Percentiles rank a stretch among this genome's conserved stretches.
These are phyloP conservation scores for Daldinia childiae DNA, from an alignment of 495 filamentous ascomycete genomes.

Conservation along the genomic window DNA sequence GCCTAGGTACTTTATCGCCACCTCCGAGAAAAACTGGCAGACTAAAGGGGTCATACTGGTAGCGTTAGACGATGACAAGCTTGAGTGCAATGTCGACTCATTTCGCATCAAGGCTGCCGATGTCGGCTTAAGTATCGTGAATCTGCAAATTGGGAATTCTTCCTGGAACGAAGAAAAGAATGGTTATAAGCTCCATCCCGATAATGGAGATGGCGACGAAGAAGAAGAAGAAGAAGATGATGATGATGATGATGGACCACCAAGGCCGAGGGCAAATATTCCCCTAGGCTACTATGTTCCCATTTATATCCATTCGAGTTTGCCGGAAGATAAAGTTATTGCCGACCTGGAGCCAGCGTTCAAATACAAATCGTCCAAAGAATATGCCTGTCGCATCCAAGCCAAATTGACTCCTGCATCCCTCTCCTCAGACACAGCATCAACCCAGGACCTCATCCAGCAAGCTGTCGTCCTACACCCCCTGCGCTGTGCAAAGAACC, in stretches of 20 bases:
- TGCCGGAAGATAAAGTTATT: not conserved
- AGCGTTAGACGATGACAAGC: not conserved
- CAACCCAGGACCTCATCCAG: not conserved
- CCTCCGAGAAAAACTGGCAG: not conserved
- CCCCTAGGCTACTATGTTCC: not conserved
- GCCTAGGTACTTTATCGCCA: not conserved
- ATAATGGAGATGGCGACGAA: not conserved
- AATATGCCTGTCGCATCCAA: not conserved
- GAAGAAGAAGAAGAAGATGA: not conserved
- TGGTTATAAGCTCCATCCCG: not conserved
- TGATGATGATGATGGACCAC: not conserved
- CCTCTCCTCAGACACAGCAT: not conserved
- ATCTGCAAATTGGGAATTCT: not conserved
- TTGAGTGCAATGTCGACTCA: not conserved
- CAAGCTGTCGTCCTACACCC: not conserved
- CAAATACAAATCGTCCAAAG: not conserved
- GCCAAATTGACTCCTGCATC: not conserved
- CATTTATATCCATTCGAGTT: not conserved
- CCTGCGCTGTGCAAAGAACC: not conserved
- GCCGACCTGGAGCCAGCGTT: not conserved
- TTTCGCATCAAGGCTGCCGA: not conserved
- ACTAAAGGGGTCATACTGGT: not conserved
- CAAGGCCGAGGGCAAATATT: not conserved
- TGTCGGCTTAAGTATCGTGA: not conserved
- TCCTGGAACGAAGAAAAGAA: not conserved